Evolutionary conservation across 495 filamentous ascomycete genomes (phyloP).

Genomic region (Lasiosphaeria miniovina): DNA sequence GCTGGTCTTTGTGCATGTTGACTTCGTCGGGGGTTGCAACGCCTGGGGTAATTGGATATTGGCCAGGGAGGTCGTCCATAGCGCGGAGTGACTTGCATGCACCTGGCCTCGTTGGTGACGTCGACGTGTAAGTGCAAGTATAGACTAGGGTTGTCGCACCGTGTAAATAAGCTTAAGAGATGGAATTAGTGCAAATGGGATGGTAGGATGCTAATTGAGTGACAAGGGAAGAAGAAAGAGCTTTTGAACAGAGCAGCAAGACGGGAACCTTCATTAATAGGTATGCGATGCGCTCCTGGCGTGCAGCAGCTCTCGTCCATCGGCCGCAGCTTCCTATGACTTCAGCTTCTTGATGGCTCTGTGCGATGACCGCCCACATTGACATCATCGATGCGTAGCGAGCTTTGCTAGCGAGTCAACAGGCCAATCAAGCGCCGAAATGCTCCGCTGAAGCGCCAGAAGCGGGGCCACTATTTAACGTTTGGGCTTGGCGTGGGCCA

Average conservation of each 20-base stretch:
- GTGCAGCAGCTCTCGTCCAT: constrained; percentile 3
- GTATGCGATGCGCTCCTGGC: constrained; percentile 1
- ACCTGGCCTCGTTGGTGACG: not conserved
- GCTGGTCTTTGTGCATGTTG: constrained; percentile 13
- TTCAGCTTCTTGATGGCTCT: too few relatives aligned
- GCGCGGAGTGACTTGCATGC: not conserved
- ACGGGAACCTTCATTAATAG: not conserved
- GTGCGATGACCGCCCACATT: too few relatives aligned
- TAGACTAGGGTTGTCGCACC: not conserved
- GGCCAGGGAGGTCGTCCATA: constrained; percentile 1
- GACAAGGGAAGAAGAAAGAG: not conserved
- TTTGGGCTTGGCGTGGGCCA: too few relatives aligned
- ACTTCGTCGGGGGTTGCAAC: not conserved
- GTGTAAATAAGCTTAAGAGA: not conserved
- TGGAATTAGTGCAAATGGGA: not conserved
- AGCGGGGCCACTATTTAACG: too few relatives aligned
- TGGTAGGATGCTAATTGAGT: not conserved
- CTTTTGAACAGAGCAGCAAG: not conserved
- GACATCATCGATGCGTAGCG: too few relatives aligned
- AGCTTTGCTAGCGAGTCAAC: too few relatives aligned
- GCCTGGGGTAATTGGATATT: not conserved
- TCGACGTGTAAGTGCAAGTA: not conserved
- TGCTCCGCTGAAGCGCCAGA: too few relatives aligned
- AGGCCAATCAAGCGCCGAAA: too few relatives aligned
- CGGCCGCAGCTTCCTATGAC: too few relatives aligned